phyloP scores from a whole-genome alignment of 2,329 filamentous ascomycete genomes.

The Xylariaceae sp. region DNA sequence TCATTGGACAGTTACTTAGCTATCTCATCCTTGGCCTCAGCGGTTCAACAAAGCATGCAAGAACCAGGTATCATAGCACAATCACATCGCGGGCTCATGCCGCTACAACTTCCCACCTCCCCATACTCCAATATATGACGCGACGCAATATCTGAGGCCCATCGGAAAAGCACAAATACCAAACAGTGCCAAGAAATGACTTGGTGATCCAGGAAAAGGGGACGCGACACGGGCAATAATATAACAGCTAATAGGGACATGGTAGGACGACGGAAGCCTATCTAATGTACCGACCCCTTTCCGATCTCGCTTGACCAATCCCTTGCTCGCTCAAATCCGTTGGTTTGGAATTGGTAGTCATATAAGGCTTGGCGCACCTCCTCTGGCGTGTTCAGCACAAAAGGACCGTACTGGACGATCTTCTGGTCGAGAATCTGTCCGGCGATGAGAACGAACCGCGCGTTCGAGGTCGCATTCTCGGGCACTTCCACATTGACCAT shows the following conservation, averaged over 20 bases:
- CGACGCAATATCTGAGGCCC: too few species aligned
- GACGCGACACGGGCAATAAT: not conserved
- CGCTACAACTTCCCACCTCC: not conserved
- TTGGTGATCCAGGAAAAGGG: not conserved
- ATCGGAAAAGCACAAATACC: not conserved
- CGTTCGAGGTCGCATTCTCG: conserved; percentile 51
- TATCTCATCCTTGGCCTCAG: too few species aligned
- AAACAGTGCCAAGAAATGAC: not conserved
- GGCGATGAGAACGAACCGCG: conserved; percentile 60
- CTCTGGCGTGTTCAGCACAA: conserved; percentile 59
- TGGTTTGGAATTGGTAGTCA: conserved; percentile 60
- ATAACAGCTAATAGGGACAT: not conserved
- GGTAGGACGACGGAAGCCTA: not conserved
- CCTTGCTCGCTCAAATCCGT: conserved; percentile 66
- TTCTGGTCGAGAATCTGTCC: conserved; percentile 66
- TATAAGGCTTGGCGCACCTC: conserved; percentile 63
- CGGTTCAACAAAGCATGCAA: too few species aligned
- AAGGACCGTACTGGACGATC: conserved; percentile 68
- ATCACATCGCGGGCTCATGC: too few species aligned
- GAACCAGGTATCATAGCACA: too few species aligned
- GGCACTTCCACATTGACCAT: conserved; percentile 67
- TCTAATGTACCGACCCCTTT: conserved; percentile 32
- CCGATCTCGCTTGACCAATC: conserved; percentile 63
- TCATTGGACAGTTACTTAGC: too few species aligned
- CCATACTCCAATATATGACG: not conserved